phyloP scores from a whole-genome alignment of 805 yeast species.

The Priceomyces haplophilus region DNA sequence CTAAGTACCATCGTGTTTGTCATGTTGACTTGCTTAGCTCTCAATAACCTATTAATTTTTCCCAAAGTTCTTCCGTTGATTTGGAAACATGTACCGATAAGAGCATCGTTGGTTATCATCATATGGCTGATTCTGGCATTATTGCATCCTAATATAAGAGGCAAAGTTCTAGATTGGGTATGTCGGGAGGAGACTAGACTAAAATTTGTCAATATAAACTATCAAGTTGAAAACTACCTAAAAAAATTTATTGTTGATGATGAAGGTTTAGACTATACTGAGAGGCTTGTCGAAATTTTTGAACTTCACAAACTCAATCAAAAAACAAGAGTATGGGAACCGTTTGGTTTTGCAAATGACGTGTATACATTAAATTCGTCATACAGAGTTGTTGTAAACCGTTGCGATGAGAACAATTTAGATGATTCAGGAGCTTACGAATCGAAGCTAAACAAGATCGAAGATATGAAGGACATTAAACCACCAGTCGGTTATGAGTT shows the following conservation, averaged over 20 bases:
- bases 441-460: background rate
- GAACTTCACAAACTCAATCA: slow-evolving; percentile 59
- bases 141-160: slow-evolving; percentile 56
- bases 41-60: slow-evolving; percentile 21
- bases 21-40: slow-evolving; percentile 22
- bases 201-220: slow-evolving; percentile 44
- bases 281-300: slow-evolving; percentile 56
- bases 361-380: slow-evolving; percentile 49
- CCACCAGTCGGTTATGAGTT: slow-evolving; percentile 66
- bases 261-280: slow-evolving; percentile 14
- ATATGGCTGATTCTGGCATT: slow-evolving; percentile 49
- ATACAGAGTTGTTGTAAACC: slow-evolving; percentile 14
- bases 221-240: slow-evolving; percentile 44
- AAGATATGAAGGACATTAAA: slow-evolving; percentile 35
- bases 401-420: slow-evolving; percentile 15
- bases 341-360: slow-evolving; percentile 56
- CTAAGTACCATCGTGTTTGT: slow-evolving; percentile 54
- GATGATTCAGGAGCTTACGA: slow-evolving; percentile 9
- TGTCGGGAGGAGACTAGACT: slow-evolving; percentile 67
- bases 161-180: slow-evolving; percentile 41
- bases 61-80: slow-evolving; percentile 31
- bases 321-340: slow-evolving; percentile 56
- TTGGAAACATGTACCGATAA: slow-evolving; percentile 24
- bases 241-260: slow-evolving; percentile 13
- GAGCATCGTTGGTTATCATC: slow-evolving; percentile 28